A percentile compares a stretch with the other conserved stretches of the same genome.
These are phyloP conservation scores for Symbiodinium pilosum DNA, from an alignment of 73 alveolate genomes.

Conservation along the genomic window DNA sequence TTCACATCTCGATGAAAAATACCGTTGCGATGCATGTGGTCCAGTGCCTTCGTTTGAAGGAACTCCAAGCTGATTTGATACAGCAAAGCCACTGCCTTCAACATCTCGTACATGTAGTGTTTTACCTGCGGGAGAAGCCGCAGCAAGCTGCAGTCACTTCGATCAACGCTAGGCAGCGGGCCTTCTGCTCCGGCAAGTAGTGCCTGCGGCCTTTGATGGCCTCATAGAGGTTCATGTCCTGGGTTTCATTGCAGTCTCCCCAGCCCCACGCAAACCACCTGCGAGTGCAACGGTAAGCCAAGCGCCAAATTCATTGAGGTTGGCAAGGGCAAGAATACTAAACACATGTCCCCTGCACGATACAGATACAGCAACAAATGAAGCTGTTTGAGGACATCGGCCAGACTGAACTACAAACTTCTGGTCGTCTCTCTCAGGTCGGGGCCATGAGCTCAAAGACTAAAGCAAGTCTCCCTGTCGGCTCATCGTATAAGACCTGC, in stretches of 20 bases:
- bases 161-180: not conserved
- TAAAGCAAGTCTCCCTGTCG: slow-evolving; percentile 99
- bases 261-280: not conserved
- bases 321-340: too few relatives aligned
- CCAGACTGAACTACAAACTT: too few relatives aligned
- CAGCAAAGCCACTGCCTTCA: slow-evolving; percentile 96
- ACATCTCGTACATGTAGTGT: slow-evolving; percentile 97
- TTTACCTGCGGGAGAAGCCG: slow-evolving; percentile 95
- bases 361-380: too few relatives aligned
- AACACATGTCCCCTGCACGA: too few relatives aligned
- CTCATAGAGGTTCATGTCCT: slow-evolving; percentile 99
- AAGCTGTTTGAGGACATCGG: not conserved
- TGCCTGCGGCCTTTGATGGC: slow-evolving; percentile 98
- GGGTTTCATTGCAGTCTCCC: not conserved
- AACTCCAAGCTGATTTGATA: too few relatives aligned
- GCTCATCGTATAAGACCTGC: slow-evolving; percentile 98
- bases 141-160: not conserved
- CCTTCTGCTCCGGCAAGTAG: slow-evolving; percentile 97
- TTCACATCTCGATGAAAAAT: slow-evolving; percentile 99
- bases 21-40: slow-evolving; percentile 99
- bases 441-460: slow-evolving; percentile 99
- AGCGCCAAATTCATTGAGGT: too few relatives aligned
- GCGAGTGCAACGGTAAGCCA: too few relatives aligned
- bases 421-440: too few relatives aligned
- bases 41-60: slow-evolving; percentile 97